Conservation (phyloP, 1,284 basidiomycete genomes). For the Tilletia horrida region DNA sequence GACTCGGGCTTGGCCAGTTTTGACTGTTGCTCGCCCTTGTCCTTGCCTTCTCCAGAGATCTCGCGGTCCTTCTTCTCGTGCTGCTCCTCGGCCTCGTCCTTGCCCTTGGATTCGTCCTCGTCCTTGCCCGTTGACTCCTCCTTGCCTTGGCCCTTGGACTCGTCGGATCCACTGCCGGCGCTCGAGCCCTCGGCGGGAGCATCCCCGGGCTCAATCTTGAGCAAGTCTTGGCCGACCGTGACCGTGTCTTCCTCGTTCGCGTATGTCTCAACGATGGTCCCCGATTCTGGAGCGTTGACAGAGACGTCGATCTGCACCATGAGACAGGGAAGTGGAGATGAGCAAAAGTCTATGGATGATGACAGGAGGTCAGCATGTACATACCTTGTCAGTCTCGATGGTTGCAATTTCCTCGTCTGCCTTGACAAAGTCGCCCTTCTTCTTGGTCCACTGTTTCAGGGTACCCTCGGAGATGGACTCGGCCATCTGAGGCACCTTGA, state of each 20-base stretch:
- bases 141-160: too few species aligned
- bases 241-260: conserved; percentile 92
- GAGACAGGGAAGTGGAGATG: not conserved
- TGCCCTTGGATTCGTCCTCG: conserved; percentile 50
- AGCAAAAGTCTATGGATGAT: not conserved
- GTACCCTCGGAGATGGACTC: conserved; percentile 98
- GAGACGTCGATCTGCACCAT: conserved; percentile 82
- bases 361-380: conserved; percentile 21
- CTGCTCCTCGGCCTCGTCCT: conserved; percentile 51
- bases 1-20: conserved; percentile 57
- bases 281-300: conserved; percentile 86
- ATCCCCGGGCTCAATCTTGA: conserved; percentile 79
- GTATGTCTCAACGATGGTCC: conserved; percentile 80
- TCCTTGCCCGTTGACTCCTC: conserved; percentile 56
- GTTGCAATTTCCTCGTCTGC: conserved; percentile 94
- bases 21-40: conserved; percentile 59
- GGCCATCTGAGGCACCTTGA: conserved; percentile 98
- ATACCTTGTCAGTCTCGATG: conserved; percentile 97
- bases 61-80: conserved; percentile 52
- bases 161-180: conserved; percentile 37
- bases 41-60: conserved; percentile 57
- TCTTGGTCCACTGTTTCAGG: conserved; percentile 89
- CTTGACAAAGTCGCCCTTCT: conserved; percentile 84
- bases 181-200: conserved; percentile 61
- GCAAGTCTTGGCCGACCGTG: conserved; percentile 87